Conservation (phyloP, 1,284 basidiomycete species). For the Ustilago trichophora region DNA sequence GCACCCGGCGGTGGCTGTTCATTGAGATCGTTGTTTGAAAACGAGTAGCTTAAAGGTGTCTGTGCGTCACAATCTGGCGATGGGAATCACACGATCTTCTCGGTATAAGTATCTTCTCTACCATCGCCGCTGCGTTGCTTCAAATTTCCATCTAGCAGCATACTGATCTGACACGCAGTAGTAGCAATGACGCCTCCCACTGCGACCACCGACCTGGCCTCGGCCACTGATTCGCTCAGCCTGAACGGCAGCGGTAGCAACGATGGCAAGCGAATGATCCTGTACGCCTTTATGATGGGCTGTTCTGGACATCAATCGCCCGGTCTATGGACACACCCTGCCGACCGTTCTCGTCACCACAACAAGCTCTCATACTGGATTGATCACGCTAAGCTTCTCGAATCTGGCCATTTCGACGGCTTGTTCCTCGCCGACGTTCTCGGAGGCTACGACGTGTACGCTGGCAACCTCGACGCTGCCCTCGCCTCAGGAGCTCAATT, state of each 20-base stretch:
- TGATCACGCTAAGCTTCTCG: constrained; percentile 58
- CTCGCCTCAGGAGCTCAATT: constrained; percentile 59
- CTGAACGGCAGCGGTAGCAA: not conserved
- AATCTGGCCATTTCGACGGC: constrained; percentile 55
- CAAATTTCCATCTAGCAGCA: too few relatives aligned
- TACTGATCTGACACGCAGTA: not conserved
- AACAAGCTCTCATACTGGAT: constrained; percentile 61
- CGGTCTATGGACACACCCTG: constrained; percentile 53
- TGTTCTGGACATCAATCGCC: constrained; percentile 60
- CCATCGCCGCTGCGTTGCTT: too few relatives aligned
- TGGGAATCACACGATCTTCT: too few relatives aligned
- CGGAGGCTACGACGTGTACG: constrained; percentile 62
- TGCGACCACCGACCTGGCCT: constrained; percentile 14
- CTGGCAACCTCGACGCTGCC: constrained; percentile 50
- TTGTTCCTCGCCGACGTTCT: constrained; percentile 63
- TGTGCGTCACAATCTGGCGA: too few relatives aligned
- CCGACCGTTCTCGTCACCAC: constrained; percentile 50
- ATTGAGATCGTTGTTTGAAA: too few relatives aligned
- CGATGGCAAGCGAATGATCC: constrained; percentile 27
- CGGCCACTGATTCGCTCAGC: constrained; percentile 4
- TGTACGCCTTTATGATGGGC: constrained; percentile 58
- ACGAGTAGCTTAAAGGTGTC: too few relatives aligned
- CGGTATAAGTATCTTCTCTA: not conserved
- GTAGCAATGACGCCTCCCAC: constrained; percentile 23
- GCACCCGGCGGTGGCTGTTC: too few relatives aligned